Evolutionary conservation across 768 basidiomycete genomes (phyloP), one percentile per base, ranked within the genome.

Genomic region (Leccinum uliginosum): DNA sequence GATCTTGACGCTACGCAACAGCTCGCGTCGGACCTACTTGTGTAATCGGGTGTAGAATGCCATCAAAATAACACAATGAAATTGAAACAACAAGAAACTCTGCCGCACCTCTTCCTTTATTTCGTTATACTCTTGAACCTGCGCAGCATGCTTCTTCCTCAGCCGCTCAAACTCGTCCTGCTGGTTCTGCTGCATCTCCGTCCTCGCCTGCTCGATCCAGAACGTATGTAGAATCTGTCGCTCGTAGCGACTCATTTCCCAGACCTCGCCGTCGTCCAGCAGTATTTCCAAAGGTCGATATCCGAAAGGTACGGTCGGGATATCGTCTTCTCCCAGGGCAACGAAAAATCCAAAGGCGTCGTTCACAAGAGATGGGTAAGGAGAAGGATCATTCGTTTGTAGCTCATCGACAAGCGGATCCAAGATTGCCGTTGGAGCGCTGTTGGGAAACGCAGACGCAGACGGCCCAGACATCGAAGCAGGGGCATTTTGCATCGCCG

Each of bases 1-100:
- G 19, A 92, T 76, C 62, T 88, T 80, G 0, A 80, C 76, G 6
- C 75, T 67, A 30, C 68, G 65, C 6, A 92, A 73, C 6, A 91
- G 69, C 5, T 76, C 74, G 0, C 83, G 79, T 11, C 84, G 78
- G 50, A 75, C 70, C 89, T 91, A 60, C 3, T 19, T 1, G 6
- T 24, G 35, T 38, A 4, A n/a, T 9, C 35, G 35, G 17, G 17
- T 38, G 35, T 17, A 15, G 17, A 35, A 17, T 35, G 15, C 15
- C 15, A 35, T 38, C 35, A n/a, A 17, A 35, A 38, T n/a, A 17
- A 17, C 8, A 17, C 17, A n/a, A 38, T 3, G 17, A 17, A 38
- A 46, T 32, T 1, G 32, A 27, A 6, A 2, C 15, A 1, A 11
- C 12, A 0, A n/a, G 11, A 21, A 23, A 53, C 8, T 15, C 6